phyloP scores from a whole-genome alignment of 106 monocot species.

The Phalaenopsis equestris region DNA sequence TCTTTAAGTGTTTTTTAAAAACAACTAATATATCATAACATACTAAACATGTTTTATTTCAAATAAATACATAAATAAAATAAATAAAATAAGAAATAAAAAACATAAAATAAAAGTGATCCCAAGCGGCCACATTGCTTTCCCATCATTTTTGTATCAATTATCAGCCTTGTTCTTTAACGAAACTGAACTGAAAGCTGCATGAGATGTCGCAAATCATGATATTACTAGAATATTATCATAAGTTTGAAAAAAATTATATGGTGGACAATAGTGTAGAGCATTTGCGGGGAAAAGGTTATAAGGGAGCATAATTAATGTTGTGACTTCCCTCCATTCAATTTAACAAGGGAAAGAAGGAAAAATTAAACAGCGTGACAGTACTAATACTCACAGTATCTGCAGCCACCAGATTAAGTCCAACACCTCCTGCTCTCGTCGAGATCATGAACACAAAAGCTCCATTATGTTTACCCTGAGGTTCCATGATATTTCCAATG shows the following conservation, averaged over 20 bases:
- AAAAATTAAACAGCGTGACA: not conserved
- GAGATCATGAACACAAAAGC: conserved; percentile 97
- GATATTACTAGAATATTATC: not conserved
- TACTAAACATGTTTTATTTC: no score
- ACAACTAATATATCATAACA: no score
- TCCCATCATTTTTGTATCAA: not conserved
- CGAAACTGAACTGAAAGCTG: not conserved
- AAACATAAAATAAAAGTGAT: no score
- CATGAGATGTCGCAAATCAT: not conserved
- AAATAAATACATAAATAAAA: no score
- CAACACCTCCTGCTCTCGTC: conserved; percentile 98
- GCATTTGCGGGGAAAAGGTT: not conserved
- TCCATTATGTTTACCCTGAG: conserved; percentile 24
- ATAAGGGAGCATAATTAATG: not conserved
- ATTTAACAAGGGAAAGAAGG: not conserved
- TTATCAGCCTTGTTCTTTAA: not conserved
- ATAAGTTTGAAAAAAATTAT: not conserved
- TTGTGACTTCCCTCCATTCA: not conserved
- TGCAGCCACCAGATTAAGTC: conserved; percentile 95
- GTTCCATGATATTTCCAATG: conserved; percentile 10
- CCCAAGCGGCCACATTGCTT: no score
- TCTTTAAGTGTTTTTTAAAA: no score
- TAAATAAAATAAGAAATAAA: no score
- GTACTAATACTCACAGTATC: conserved; percentile 65
- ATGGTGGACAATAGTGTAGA: not conserved